Percentiles rank a stretch among this genome's conserved stretches.
These are phyloP conservation scores for Tylopilus subfusipes DNA, from an alignment of 768 basidiomycete genomes.

Conservation along the genomic window DNA sequence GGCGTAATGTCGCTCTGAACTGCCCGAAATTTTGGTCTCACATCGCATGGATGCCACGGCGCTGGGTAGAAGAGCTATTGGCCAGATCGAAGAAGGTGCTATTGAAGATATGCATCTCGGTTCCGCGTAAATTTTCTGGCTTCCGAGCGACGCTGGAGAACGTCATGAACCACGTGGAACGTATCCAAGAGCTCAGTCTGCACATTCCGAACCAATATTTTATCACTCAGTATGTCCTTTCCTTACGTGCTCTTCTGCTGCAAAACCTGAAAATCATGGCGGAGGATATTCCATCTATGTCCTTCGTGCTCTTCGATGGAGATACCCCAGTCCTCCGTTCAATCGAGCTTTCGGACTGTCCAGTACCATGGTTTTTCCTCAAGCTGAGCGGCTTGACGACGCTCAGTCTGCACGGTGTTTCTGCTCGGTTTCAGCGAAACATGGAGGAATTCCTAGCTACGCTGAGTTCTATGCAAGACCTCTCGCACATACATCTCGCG, in stretches of 20 bases:
- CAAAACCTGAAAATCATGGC: background rate
- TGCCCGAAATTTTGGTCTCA: background rate
- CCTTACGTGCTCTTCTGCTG: background rate
- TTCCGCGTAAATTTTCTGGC: no score
- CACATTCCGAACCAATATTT: background rate
- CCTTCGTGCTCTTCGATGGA: background rate
- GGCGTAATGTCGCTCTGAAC: background rate
- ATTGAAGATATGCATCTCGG: background rate
- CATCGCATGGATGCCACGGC: background rate
- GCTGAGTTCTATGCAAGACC: background rate
- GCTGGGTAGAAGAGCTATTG: background rate
- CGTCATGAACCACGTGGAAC: background rate
- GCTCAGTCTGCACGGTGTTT: constrained; percentile 31
- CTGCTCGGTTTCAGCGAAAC: constrained; percentile 22
- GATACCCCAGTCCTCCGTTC: constrained; percentile 2
- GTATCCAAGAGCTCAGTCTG: background rate
- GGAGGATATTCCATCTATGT: background rate
- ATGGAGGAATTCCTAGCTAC: constrained; percentile 29
- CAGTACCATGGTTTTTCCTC: background rate
- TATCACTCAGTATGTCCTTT: background rate
- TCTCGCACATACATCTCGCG: no score
- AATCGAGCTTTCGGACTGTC: background rate
- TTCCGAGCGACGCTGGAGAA: background rate
- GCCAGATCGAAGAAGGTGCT: background rate
- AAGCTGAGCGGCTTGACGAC: constrained; percentile 28